A percentile compares a stretch with the other conserved stretches of the same genome.
Conservation (phyloP, 2,329 filamentous ascomycete genomes). For the Metarhizium sp. region DNA sequence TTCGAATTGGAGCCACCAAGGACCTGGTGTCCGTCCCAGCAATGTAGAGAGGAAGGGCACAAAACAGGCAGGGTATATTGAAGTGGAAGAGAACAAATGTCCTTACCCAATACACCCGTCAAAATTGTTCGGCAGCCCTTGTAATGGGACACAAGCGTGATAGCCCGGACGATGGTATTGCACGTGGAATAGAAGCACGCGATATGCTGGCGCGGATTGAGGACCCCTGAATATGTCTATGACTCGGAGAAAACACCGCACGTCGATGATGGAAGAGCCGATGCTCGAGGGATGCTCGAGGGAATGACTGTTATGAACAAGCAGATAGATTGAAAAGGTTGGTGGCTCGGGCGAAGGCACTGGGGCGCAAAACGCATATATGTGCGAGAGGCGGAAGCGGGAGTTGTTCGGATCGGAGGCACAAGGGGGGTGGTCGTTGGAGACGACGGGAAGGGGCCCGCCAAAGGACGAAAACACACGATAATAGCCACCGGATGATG, state of each 20-base stretch:
- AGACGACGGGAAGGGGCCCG: conserved; percentile 7
- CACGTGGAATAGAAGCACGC: not conserved
- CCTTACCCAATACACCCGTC: too few species aligned
- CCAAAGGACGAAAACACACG: conserved; percentile 2
- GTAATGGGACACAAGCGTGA: too few species aligned
- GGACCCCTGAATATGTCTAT: not conserved
- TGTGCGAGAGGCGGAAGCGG: not conserved
- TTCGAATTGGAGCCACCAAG: not conserved
- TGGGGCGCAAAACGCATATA: not conserved
- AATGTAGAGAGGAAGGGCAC: not conserved
- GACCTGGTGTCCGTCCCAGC: not conserved
- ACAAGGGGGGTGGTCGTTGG: conserved; percentile 12
- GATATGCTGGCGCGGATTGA: not conserved
- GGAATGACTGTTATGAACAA: not conserved
- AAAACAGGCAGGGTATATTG: too few species aligned
- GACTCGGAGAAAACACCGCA: not conserved
- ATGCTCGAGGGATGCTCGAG: not conserved
- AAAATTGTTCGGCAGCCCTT: too few species aligned
- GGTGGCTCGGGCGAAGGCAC: not conserved
- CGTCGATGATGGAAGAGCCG: not conserved
- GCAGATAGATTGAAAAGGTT: not conserved
- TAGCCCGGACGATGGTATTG: too few species aligned
- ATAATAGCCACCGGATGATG: conserved; percentile 5
- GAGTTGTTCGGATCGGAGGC: conserved; percentile 17
- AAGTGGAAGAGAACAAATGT: too few species aligned